phyloP scores from a whole-genome alignment of 257 asterid species.

The Henckelia pumila region DNA sequence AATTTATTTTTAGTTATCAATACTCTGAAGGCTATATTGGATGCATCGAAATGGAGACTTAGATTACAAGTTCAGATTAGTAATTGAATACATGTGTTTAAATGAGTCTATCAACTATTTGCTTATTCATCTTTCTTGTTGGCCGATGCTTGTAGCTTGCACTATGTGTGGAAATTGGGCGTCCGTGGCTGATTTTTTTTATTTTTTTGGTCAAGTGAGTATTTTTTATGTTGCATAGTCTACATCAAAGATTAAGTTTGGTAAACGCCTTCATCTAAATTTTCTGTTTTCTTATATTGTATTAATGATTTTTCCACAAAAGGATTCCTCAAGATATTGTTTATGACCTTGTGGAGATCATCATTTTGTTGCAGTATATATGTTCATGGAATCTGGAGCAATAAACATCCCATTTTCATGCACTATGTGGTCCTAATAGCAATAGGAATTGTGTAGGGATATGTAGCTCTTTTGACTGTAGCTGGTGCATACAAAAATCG shows the following conservation, averaged over 20 bases:
- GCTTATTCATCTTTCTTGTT: conserved; percentile 16
- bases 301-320: not conserved
- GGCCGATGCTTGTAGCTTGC: conserved; percentile 50
- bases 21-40: not conserved
- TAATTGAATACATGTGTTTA: not conserved
- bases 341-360: conserved; percentile 16
- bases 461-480: conserved; percentile 76
- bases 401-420: conserved; percentile 45
- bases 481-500: conserved; percentile 76
- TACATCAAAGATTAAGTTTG: not conserved
- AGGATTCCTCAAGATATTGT: conserved; percentile 1
- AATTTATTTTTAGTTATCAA: too few species aligned
- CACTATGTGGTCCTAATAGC: conserved; percentile 78
- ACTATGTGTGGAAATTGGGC: conserved; percentile 62
- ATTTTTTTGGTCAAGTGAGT: conserved; percentile 44
- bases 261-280: too few species aligned
- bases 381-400: conserved; percentile 49
- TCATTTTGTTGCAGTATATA: conserved; percentile 54
- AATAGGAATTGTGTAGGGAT: conserved; percentile 83
- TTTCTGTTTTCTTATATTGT: too few species aligned
- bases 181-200: conserved; percentile 53
- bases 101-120: conserved; percentile 1
- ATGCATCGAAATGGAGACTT: conserved; percentile 5
- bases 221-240: not conserved
- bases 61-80: not conserved